A percentile compares a stretch with the other conserved stretches of the same genome.
These are phyloP conservation scores for Grigorovia transvaalensis DNA, from an alignment of 805 yeast genomes.

Conservation along the genomic window DNA sequence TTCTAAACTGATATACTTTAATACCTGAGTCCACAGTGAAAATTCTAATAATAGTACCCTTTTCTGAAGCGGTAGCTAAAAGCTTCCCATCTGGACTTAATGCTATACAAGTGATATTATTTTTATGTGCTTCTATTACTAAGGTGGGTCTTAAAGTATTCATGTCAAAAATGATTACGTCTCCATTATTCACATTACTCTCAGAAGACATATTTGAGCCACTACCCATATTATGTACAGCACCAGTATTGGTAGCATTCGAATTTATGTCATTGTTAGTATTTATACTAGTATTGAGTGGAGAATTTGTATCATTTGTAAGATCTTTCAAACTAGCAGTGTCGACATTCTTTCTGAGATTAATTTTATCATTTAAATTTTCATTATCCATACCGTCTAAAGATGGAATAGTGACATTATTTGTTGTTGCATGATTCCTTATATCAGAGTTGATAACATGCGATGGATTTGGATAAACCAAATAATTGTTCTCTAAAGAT, in stretches of 20 bases:
- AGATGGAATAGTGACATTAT: constrained; percentile 16
- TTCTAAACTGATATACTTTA: constrained; percentile 53
- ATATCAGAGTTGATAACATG: constrained; percentile 33
- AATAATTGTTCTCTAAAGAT: constrained; percentile 37
- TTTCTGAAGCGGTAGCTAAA: constrained; percentile 65
- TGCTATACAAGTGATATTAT: constrained; percentile 52
- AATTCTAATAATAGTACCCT: constrained; percentile 69
- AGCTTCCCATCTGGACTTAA: constrained; percentile 55
- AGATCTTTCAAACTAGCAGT: neutral
- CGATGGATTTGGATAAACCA: constrained; percentile 77
- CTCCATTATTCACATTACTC: constrained; percentile 39
- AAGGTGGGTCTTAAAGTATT: constrained; percentile 51
- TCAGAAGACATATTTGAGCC: constrained; percentile 2
- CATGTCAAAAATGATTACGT: constrained; percentile 58
- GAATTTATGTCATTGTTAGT: neutral
- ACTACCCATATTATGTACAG: constrained; percentile 6
- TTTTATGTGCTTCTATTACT: constrained; percentile 66
- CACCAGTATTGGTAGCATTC: neutral
- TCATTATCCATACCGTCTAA: constrained; percentile 1
- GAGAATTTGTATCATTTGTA: neutral
- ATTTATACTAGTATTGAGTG: neutral
- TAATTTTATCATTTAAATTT: neutral
- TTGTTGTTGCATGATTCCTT: constrained; percentile 22
- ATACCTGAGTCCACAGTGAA: constrained; percentile 54
- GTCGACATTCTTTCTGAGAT: neutral